These are phyloP conservation scores for Colletotrichum euphorbiae DNA, from an alignment of 2,329 filamentous ascomycete genomes.

Conservation along the genomic window DNA sequence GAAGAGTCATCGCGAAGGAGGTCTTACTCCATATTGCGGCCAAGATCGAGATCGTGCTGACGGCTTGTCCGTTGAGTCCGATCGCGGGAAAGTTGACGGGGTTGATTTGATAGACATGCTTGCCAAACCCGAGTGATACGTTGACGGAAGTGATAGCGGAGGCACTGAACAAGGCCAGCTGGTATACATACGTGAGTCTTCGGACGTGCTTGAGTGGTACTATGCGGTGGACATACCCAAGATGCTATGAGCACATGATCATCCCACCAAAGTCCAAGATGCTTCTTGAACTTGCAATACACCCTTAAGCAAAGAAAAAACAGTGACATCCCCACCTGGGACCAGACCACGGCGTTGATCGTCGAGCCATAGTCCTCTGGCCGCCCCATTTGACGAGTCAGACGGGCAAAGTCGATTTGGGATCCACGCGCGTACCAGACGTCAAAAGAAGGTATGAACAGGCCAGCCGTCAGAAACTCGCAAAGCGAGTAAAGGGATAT, in stretches of 20 bases:
- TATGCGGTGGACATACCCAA: constrained; percentile 40
- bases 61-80: constrained; percentile 44
- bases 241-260: constrained; percentile 44
- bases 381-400: constrained; percentile 32
- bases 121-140: constrained; percentile 39
- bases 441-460: constrained; percentile 13
- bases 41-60: constrained; percentile 48
- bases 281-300: constrained; percentile 44
- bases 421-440: constrained; percentile 6
- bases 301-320: constrained; percentile 42
- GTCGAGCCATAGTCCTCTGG: constrained; percentile 35
- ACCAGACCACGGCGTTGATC: constrained; percentile 41
- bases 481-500: neutral
- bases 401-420: neutral
- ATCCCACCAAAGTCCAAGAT: constrained; percentile 46
- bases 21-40: constrained; percentile 53
- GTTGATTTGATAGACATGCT: constrained; percentile 38
- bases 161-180: constrained; percentile 25
- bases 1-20: constrained; percentile 52
- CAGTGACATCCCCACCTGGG: constrained; percentile 38
- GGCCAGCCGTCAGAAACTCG: constrained; percentile 21
- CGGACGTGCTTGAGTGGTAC: neutral
- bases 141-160: constrained; percentile 7
- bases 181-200: neutral
- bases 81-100: constrained; percentile 28